Base-by-base conservation (phyloP, 2,329 filamentous ascomycete genomes). In the Thelonectria olida region DNA sequence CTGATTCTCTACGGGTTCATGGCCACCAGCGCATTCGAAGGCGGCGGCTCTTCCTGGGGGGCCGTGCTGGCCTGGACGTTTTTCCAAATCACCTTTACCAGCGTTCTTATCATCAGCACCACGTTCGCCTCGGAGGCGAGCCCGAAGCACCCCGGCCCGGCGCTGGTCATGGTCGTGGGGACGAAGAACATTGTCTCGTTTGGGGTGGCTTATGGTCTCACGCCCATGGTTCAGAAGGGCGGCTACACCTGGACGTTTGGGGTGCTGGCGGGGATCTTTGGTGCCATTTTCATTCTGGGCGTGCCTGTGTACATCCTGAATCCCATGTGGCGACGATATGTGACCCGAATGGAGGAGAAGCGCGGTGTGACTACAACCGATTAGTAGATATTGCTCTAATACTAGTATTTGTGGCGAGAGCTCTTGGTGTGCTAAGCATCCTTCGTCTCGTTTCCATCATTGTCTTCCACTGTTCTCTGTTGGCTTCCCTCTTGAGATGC, bases 151-250 rank as follows among this genome's bases (percentile, higher is more conserved):
- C 51, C 51, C 19, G 51, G 51, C n/a, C 51, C 51, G 17, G 51
- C 51, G 1, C 22, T 54, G 39, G 51, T 54, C 27, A 54, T 54
- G 51, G 39, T 45, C 7, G 27, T 54, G 19, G 51, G 51, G 7
- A 54, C 51, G 27, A 54, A 54, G 39, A 54, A 54, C 27, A 44
- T 54, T 17, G 51, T 54, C 7, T 54, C 51, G 2, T 54, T 54
- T 45, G 39, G 51, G 36, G 39, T 54, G 17, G 41, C 51, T 17
- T 54, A 34, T 45, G 51, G 38, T 17, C 28, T 54, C 23, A 54
- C 51, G 7, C 51, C 51, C 6, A 54, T 54, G 51, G 17, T 54
- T 7, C 23, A 28, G 7, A 28, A 54, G 15, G 25, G 41, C 19
- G 51, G 51, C 39, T 54, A 54, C 20, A 45, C 39, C 13, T 54